phyloP scores from a whole-genome alignment of 768 basidiomycete species.

The Lyophyllum semitale region DNA sequence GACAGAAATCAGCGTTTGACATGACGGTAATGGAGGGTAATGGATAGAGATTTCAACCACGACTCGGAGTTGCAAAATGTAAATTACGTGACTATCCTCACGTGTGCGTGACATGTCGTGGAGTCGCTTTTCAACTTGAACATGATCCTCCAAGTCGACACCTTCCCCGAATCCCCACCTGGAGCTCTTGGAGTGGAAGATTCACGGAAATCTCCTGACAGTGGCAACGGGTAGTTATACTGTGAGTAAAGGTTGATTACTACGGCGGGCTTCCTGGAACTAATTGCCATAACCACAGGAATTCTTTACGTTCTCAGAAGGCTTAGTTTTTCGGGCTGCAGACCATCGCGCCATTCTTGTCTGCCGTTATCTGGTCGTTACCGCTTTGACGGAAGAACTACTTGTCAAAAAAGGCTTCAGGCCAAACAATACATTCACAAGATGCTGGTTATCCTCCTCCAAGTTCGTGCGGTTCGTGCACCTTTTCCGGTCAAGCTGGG shows the following conservation, averaged over 20 bases:
- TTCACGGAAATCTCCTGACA: no score
- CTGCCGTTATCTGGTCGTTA: background rate
- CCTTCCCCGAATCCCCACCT: no score
- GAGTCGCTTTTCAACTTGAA: background rate
- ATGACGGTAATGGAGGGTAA: no score
- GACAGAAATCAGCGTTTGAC: background rate
- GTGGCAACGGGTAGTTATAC: background rate
- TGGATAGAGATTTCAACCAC: background rate
- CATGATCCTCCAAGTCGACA: no score
- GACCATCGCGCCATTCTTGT: background rate
- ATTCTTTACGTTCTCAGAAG: background rate
- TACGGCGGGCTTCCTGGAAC: background rate
- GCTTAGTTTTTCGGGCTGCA: background rate
- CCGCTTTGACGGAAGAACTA: background rate
- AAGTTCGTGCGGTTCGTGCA: background rate
- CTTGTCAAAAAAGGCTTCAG: no score
- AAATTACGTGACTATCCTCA: background rate
- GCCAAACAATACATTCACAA: no score
- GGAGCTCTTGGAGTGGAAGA: no score
- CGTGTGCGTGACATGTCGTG: conserved; percentile 5
- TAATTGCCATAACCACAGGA: background rate
- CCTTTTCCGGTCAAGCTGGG: background rate
- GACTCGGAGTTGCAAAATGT: background rate
- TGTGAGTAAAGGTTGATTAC: background rate
- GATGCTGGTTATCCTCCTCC: no score